phyloP scores from a whole-genome alignment of 495 filamentous ascomycete genomes.

The Symbiotaphrina buchneri region DNA sequence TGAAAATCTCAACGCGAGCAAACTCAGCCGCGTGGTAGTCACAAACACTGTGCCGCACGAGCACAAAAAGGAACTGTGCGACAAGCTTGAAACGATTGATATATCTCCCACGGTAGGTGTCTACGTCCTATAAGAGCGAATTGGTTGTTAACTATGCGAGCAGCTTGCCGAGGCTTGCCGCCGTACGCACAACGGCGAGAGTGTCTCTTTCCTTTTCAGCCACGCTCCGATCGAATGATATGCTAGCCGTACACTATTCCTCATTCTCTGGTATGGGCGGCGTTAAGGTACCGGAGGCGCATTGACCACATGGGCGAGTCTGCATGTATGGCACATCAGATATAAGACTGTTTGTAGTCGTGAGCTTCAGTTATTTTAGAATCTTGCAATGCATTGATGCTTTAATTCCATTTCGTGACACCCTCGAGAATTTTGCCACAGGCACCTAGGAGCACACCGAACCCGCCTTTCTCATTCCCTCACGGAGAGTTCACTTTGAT shows the following conservation, averaged over 20 bases:
- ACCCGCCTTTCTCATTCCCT: neutral
- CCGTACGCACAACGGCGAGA: slow-evolving; percentile 89
- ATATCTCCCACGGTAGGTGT: slow-evolving; percentile 60
- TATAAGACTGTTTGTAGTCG: too few species aligned
- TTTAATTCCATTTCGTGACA: neutral
- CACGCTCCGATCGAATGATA: slow-evolving; percentile 46
- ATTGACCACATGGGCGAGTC: too few species aligned
- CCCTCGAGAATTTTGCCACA: too few species aligned
- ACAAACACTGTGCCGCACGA: slow-evolving; percentile 92
- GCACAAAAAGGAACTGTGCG: slow-evolving; percentile 59
- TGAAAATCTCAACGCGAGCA: slow-evolving; percentile 67
- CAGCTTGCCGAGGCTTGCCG: slow-evolving; percentile 41
- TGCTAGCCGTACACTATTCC: too few species aligned
- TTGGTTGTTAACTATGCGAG: too few species aligned
- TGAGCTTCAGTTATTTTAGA: too few species aligned
- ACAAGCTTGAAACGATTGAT: slow-evolving; percentile 74
- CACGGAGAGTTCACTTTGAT: slow-evolving; percentile 1
- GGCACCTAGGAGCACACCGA: neutral
- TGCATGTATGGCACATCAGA: too few species aligned
- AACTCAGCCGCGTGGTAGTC: slow-evolving; percentile 59
- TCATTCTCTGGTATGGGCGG: too few species aligned
- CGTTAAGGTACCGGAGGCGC: too few species aligned
- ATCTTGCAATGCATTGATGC: neutral
- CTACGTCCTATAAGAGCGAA: neutral
- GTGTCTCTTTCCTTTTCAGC: slow-evolving; percentile 83